A percentile compares a stretch with the other conserved stretches of the same genome.
These are phyloP conservation scores for Ogataea sp. DNA, from an alignment of 805 yeast genomes.

Conservation along the genomic window DNA sequence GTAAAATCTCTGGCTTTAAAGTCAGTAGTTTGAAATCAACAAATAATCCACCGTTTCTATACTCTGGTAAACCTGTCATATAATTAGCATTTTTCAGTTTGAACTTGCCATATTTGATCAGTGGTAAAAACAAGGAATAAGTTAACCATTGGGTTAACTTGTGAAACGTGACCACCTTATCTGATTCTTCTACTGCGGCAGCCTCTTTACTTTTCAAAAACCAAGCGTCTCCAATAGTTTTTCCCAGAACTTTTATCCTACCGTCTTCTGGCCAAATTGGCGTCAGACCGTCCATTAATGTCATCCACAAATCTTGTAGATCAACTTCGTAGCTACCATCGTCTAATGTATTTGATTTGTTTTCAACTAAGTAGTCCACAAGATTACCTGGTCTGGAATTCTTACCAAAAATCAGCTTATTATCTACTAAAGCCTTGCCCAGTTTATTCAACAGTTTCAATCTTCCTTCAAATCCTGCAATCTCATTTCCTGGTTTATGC, in stretches of 20 bases:
- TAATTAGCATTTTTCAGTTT: constrained; percentile 27
- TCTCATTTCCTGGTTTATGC: constrained; percentile 35
- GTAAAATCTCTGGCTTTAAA: constrained; percentile 33
- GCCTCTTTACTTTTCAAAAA: constrained; percentile 24
- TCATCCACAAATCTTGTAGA: constrained; percentile 42
- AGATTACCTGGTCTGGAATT: constrained; percentile 38
- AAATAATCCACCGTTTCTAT: constrained; percentile 58
- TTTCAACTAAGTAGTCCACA: constrained; percentile 36
- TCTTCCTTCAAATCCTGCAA: constrained; percentile 51
- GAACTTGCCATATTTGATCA: constrained; percentile 38
- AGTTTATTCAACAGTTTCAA: constrained; percentile 35
- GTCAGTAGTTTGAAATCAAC: constrained; percentile 45
- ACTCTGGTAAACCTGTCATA: constrained; percentile 54
- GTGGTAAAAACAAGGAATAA: constrained; percentile 49
- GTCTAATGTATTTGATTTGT: constrained; percentile 11
- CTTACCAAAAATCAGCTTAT: constrained; percentile 31
- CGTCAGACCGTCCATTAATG: constrained; percentile 45
- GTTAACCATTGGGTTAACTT: constrained; percentile 63
- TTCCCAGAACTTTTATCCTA: constrained; percentile 41
- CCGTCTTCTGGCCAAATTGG: constrained; percentile 57
- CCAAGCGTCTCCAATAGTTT: constrained; percentile 60
- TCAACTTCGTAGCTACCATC: constrained; percentile 26
- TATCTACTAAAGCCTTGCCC: constrained; percentile 36
- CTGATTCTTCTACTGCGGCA: constrained; percentile 20
- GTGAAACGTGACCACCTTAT: constrained; percentile 50